phyloP scores from a whole-genome alignment of 495 filamentous ascomycete genomes.

The Aspergillus wentii region DNA sequence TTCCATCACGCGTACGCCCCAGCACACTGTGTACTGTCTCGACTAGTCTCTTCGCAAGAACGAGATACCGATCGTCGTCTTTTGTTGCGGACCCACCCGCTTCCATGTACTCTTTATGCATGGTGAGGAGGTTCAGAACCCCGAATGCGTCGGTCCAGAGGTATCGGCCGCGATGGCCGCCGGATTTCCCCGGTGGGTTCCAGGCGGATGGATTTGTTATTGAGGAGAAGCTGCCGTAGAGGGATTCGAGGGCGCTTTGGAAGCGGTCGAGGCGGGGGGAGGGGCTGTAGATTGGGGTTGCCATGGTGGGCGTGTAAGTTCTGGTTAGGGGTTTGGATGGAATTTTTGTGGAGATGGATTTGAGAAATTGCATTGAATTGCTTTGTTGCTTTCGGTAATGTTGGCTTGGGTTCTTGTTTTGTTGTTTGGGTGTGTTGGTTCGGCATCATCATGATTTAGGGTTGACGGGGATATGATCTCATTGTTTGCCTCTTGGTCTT shows the following conservation, averaged over 20 bases:
- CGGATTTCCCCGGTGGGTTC: conserved; percentile 45
- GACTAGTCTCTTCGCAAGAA: conserved; percentile 47
- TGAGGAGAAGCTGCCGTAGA: conserved; percentile 33
- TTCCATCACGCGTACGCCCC: conserved; percentile 49
- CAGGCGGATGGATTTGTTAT: conserved; percentile 28
- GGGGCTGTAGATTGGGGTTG: conserved; percentile 16
- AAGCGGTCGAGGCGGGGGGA: conserved; percentile 35
- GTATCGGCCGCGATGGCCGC: conserved; percentile 62
- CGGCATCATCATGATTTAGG: conserved; percentile 32
- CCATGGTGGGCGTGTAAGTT: too few relatives aligned
- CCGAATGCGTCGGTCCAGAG: conserved; percentile 68
- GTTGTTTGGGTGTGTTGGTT: too few relatives aligned
- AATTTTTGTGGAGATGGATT: too few relatives aligned
- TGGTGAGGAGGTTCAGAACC: conserved; percentile 62
- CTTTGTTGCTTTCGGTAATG: too few relatives aligned
- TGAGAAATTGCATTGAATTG: too few relatives aligned
- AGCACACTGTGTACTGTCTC: conserved; percentile 52
- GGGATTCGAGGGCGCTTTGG: conserved; percentile 31
- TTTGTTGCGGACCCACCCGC: conserved; percentile 8
- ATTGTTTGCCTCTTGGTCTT: too few relatives aligned
- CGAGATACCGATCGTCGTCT: conserved; percentile 39
- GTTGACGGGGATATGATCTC: conserved; percentile 21
- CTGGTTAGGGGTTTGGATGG: conserved; percentile 2
- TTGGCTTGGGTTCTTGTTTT: too few relatives aligned
- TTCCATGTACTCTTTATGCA: conserved; percentile 38